Evolutionary conservation across 2,329 filamentous ascomycete genomes (phyloP), one percentile per base, ranked within the genome.

Genomic region (Pyricularia sp.): DNA sequence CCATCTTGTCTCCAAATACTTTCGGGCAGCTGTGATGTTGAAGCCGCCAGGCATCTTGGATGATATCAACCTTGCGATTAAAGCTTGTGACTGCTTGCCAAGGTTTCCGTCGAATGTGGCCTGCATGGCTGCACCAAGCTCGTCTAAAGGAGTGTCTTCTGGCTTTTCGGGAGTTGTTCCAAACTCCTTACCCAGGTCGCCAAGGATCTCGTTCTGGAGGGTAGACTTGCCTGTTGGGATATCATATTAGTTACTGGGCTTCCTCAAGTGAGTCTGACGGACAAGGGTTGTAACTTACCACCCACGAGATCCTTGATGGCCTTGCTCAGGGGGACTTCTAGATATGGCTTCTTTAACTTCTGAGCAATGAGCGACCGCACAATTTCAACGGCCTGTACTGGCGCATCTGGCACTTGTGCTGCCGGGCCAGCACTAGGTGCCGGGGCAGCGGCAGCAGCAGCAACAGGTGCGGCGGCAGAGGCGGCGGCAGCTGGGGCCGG

Each of bases 1-100:
- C 93, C 94, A 99, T 79, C 93, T 88, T 20, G 92, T 93, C 82
- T 97, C 94, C 64, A 99, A 83, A 77, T 99, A 96, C 82, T 99
- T 99, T 76, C 95, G 88, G 65, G 96, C 92, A 14, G 93, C 86
- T 76, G 94, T 98, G 79, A 98, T 98, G 79, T 98, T 99, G 88
- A 99, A 99, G 71, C 95, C 95, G 83, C 94, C 95, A 65, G 95
- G 95, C 95, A 99, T 99, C 83, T 99, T 99, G 33, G 95, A 97
- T 1, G 95, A 98, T 63, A 99, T 95, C 78, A 99, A 84, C 74
- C 95, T 91, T 66, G 95, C 95, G 78, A 99, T 91, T 69, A 99
- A 87, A 2, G 94, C 96, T 68, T 92, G 91, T 0, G 95, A 97
- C 75, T 97, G 94, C 82, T 99, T 99, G 79, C 95, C 95, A 71